Evolutionary conservation across 2,329 filamentous ascomycete species (phyloP).

Genomic region (Neospermospora avenae): DNA sequence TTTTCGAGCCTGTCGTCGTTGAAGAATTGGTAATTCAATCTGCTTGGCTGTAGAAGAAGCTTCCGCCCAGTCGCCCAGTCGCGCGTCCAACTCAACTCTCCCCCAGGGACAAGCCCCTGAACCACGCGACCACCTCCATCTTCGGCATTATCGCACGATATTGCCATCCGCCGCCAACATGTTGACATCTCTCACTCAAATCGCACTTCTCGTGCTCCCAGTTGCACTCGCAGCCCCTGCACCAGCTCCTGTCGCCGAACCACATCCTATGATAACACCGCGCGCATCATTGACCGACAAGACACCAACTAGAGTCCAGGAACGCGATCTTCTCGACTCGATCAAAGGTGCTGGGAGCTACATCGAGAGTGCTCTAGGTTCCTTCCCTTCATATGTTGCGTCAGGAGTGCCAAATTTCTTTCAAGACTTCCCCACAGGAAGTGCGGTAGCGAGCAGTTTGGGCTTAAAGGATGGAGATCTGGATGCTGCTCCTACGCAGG

Average conservation of each 20-base stretch:
- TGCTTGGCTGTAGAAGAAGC: not conserved
- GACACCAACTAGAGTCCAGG: conserved; percentile 39
- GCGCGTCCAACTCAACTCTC: not conserved
- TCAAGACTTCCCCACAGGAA: conserved; percentile 61
- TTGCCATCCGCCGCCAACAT: conserved; percentile 5
- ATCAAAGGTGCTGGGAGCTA: conserved; percentile 49
- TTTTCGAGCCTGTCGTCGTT: not conserved
- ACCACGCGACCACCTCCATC: not conserved
- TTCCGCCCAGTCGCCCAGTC: conserved; percentile 1
- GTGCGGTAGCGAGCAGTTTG: conserved; percentile 57
- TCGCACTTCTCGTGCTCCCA: conserved; percentile 25
- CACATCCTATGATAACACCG: conserved; percentile 47
- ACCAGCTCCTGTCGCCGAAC: conserved; percentile 25
- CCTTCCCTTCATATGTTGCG: conserved; percentile 57
- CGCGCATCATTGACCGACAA: conserved; percentile 41
- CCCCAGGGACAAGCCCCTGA: not conserved
- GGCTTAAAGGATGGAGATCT: conserved; percentile 57
- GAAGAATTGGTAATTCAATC: not conserved
- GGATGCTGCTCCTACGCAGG: conserved; percentile 62
- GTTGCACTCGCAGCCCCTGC: conserved; percentile 27
- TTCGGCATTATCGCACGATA: not conserved
- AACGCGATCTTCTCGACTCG: conserved; percentile 43
- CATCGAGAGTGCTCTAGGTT: conserved; percentile 50
- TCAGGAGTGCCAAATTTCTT: conserved; percentile 67
- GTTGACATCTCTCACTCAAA: conserved; percentile 6